Evolutionary conservation across 441 rosid genomes (phyloP), one percentile per base, ranked within the genome.

Genomic region (Corymbia citriodora): DNA sequence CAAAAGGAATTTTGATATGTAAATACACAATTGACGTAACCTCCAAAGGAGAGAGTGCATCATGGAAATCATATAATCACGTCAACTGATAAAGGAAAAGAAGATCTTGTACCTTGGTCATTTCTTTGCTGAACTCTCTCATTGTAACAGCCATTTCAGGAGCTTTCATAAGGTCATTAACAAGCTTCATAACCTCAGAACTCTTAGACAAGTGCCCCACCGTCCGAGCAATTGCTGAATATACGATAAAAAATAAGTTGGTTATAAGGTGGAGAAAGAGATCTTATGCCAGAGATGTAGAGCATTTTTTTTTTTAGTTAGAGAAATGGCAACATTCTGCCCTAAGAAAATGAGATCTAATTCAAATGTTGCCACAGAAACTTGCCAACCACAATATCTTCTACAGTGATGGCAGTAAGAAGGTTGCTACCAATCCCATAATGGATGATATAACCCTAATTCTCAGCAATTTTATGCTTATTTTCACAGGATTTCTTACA

Each of bases 181-280:
- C 99, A 90, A 97, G 97, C 94, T 97, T 97, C 99, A 97, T 97
- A 90, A 97, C 99, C 94, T 97, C 99, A 87, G 98, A 95, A 93
- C 99, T 97, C 95, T 97, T 97, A 83, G 97, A 94, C 86, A 97
- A 92, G 93, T 97, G 99, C 87, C 98, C 99, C 93, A 97, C 98
- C 25, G 98, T 97, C 87, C 96, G 96, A 50, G 99, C 98, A 94
- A 97, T 96, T 12, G 99, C 99, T 97, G 95, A 94, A 95, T 87
- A 81, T 79, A 65, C 40, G 93, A 86, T 59, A 89, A 90, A 88
- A 55, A 55, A 88, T 88, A 29, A 85, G 88, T 53, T 53, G 88
- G 50, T 81, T 61, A 83, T 40, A 15, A 48, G 61, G 74, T 48
- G 50, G 52, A 79, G 85, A 45, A 23, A 79, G 52, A 79, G 52